Evolutionary conservation across 345 rosid species (phyloP), one percentile per base, ranked within the genome.

Genomic region (Salix viminalis): DNA sequence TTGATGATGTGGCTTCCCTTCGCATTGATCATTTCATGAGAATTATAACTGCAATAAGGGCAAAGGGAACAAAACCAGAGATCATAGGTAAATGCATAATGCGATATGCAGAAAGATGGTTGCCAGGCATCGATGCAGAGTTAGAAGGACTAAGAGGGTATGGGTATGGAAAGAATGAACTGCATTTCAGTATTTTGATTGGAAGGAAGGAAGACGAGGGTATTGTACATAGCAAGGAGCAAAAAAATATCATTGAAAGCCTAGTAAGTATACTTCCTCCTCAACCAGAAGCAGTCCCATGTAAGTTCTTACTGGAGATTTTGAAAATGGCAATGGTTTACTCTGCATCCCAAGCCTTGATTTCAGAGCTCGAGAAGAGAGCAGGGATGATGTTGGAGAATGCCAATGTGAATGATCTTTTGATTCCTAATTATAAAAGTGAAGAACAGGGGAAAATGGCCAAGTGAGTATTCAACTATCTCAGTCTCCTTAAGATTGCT

Each of bases 341-440:
- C 52, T 87, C 93, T 37, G 95, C 85, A 75, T 87, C 98, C 44
- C 87, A 91, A 36, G 97, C 95, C 81, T 76, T 91, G 56, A 84
- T 90, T 75, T 85, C 93, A 70, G 95, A 94, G 77, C 94, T 94
- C 32, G 95, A 94, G 86, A 90, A 88, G 80, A 86, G 91, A 70
- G 88, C 83, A 1, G 93, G 97, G 23, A 75, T 87, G 82, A 77
- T 72, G 72, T 66, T 94, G 83, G 92, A 89, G 76, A 91, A 88
- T 62, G 95, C 93, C 67, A 87, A 69, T 67, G 95, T 86, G 56
- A 72, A 87, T 75, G 97, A 94, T 76, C 91, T 92, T 74, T 18
- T 94, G 86, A 91, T 94, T 81, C 97, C 97, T 60, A 88, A 86
- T 74, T 91, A 85, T 76, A 87, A 77, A 69, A 83, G 71, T 72